Evolutionary conservation across 768 basidiomycete genomes (phyloP), one percentile per base, ranked within the genome.

Genomic region (Multifurca ochricompacta): DNA sequence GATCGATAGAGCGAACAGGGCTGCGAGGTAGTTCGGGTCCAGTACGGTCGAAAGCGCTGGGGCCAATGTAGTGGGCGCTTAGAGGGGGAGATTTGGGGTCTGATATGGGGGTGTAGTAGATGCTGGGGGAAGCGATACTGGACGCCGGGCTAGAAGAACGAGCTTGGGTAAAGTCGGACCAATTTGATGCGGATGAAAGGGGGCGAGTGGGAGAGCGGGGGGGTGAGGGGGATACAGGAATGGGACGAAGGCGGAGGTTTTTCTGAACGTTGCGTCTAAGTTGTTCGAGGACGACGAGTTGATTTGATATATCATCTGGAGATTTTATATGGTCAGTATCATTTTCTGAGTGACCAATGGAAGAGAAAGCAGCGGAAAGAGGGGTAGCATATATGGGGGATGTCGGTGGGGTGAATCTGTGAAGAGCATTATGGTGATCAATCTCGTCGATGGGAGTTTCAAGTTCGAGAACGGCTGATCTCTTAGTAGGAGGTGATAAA

Each of bases 171-270:
- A 71, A 53, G 61, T 71, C 63, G 32, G 59, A 50, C 66, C 69
- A 60, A 31, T 63, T 61, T 27, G 62, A 47, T 10, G 60, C 56
- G 7, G 60, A 62, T 7, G 67, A 60, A 27, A 66, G 62, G 1
- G 65, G 64, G 14, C 59, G 64, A 18, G 58, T 61, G 23, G 62
- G 62, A 16, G 62, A 57, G 32, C 60, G 61, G 14, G 57, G 60
- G n/a, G 56, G 62, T 10, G 44, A 58, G n/a, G 50, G 65, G 25
- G 50, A 58, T 21, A 83, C 83, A 46, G 80, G 78, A 53, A 91
- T 84, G 27, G 90, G 89, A 19, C 89, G 78, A 32, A 91, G 74
- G 54, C 80, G 82, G 34, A 91, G 77, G 62, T 91, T 91, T 68
- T 81, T 76, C 69, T 83, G 80, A 2, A 91, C 85, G 61, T 73